Base-by-base conservation (phyloP, 345 rosid genomes). In the Kandelia obovata region DNA sequence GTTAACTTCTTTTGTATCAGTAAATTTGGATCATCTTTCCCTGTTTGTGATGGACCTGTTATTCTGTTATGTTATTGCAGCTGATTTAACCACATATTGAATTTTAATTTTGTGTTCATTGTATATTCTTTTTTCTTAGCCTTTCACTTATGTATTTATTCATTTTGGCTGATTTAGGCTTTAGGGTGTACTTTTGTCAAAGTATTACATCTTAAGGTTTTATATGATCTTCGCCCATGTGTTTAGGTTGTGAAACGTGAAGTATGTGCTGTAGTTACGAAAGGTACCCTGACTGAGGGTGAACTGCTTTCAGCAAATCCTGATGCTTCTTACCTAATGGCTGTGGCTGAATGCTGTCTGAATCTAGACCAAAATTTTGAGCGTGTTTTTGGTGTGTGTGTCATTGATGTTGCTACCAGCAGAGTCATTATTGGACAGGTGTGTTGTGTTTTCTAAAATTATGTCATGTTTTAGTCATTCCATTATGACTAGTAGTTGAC, bases 161-260 rank as follows among this genome's bases (percentile, higher is more conserved):
- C 30, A 20, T 28, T n/a, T 30, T 60, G 7, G 46, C 35, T n/a
- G 32, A 31, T 8, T 39, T 63, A 1, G 31, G 32, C 30, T 34
- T 56, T 67, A 8, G 58, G 20, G 3, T 6, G 32, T 46, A 55
- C 53, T 46, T 5, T 30, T 68, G 9, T 16, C 26, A 53, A 37
- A 32, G 31, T 62, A 10, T 71, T 60, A 46, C 59, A 28, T 35
- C 30, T 43, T n/a, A 55, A 56, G 25, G 11, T 52, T 52, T 83
- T 77, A 80, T 68, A 63, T 34, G 21, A 16, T 55, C 55, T 72
- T 37, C 67, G 6, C 72, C 37, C 55, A 27, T 81, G 43, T 70
- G 62, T 87, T 37, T 79, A 95, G 99, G 99, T 95, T 69, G 97
- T 95, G 74, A 95, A 87, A 83, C 99, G 97, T 30, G 99, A 95